Percentiles rank a stretch among this genome's conserved stretches.
phyloP scores from a whole-genome alignment of 2,329 filamentous ascomycete genomes.

The Pseudogymnoascus sp. region DNA sequence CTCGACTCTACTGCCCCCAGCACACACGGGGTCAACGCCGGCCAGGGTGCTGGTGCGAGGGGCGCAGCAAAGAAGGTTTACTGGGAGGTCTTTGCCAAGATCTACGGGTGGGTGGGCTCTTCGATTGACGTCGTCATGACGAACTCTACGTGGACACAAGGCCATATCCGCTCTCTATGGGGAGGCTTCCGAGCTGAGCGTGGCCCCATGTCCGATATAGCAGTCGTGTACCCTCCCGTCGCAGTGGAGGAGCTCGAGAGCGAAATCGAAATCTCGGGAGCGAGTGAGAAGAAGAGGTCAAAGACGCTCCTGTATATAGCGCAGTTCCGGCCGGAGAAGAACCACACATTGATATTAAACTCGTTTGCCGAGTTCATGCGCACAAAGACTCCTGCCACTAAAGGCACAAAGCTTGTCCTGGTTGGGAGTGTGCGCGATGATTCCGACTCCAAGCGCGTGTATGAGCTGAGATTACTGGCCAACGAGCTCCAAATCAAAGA shows the following conservation, averaged over 20 bases:
- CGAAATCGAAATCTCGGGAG: constrained; percentile 60
- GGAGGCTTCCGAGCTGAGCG: constrained; percentile 43
- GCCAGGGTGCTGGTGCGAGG: constrained; percentile 62
- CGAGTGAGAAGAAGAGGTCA: constrained; percentile 61
- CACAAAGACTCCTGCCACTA: constrained; percentile 40
- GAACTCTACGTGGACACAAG: constrained; percentile 90
- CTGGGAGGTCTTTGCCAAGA: constrained; percentile 73
- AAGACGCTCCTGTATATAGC: constrained; percentile 83
- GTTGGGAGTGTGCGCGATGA: constrained; percentile 89
- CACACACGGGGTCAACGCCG: constrained; percentile 64
- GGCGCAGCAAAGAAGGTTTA: constrained; percentile 70
- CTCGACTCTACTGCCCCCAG: constrained; percentile 53
- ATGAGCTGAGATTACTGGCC: constrained; percentile 75
- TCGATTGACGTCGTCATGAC: constrained; percentile 93
- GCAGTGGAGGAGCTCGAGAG: constrained; percentile 77
- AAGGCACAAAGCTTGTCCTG: constrained; percentile 62
- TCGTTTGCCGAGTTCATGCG: constrained; percentile 73
- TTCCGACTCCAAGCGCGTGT: constrained; percentile 71
- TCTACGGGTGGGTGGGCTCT: constrained; percentile 77
- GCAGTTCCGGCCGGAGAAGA: constrained; percentile 96
- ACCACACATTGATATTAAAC: constrained; percentile 77
- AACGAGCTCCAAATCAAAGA: constrained; percentile 82
- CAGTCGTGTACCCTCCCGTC: constrained; percentile 83
- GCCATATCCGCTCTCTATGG: constrained; percentile 76
- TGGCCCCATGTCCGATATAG: constrained; percentile 44